These are phyloP conservation scores for Hyparrhenia diplandra DNA, from an alignment of 176 grass and related monocot genomes.

Conservation along the genomic window DNA sequence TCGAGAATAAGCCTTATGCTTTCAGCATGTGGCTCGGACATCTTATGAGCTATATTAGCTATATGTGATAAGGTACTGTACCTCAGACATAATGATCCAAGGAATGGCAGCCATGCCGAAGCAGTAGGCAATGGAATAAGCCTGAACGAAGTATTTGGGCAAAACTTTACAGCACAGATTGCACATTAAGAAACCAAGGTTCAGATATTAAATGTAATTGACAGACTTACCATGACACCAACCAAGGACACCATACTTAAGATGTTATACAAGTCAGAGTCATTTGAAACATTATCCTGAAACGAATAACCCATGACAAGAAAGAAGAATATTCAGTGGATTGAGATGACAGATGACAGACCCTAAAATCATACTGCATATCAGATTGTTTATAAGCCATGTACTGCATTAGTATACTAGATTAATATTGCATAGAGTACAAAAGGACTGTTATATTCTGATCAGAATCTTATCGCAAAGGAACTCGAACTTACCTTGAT, in stretches of 20 bases:
- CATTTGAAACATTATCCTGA: conserved; percentile 56
- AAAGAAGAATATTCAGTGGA: neutral
- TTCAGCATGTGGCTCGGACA: neutral
- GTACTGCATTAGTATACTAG: neutral
- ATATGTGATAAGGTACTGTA: conserved; percentile 14
- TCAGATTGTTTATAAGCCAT: neutral
- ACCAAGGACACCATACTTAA: conserved; percentile 81
- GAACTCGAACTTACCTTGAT: conserved; percentile 51
- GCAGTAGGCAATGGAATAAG: conserved; percentile 68
- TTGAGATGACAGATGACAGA: conserved; percentile 5
- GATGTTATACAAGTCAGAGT: conserved; percentile 54
- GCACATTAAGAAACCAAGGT: neutral
- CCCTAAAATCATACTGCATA: neutral
- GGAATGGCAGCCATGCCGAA: conserved; percentile 90
- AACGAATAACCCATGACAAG: conserved; percentile 20
- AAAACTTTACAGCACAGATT: neutral
- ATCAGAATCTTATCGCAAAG: neutral
- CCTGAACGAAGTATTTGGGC: conserved; percentile 41
- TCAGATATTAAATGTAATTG: neutral
- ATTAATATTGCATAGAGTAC: neutral
- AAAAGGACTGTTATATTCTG: neutral
- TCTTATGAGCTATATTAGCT: neutral
- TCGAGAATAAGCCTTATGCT: neutral
- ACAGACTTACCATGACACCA: conserved; percentile 66
- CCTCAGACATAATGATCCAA: conserved; percentile 99